phyloP scores from a whole-genome alignment of 2,329 filamentous ascomycete genomes.

The Botryotinia globosa region DNA sequence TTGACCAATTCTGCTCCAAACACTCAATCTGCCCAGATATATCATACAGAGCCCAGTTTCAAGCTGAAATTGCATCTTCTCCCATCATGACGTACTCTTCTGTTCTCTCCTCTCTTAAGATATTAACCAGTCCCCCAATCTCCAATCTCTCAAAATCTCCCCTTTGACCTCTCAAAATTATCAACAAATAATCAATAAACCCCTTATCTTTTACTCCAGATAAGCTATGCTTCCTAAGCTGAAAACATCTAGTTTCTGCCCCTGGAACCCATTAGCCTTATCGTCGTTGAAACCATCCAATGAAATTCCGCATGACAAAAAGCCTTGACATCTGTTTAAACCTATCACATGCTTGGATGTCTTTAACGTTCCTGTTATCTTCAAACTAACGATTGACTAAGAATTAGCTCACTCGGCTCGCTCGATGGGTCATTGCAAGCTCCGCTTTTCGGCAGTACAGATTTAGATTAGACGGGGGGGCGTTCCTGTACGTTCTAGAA shows the following conservation, averaged over 20 bases:
- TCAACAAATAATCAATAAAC: conserved; percentile 8
- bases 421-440: not conserved
- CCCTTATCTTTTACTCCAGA: conserved; percentile 9
- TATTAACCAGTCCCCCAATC: not conserved
- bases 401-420: not conserved
- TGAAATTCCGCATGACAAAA: not conserved
- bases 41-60: not conserved
- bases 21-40: not conserved
- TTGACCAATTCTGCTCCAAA: not conserved
- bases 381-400: not conserved
- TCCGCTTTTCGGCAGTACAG: conserved; percentile 10
- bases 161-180: conserved; percentile 15
- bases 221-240: not conserved
- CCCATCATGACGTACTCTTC: conserved; percentile 6
- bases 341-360: not conserved
- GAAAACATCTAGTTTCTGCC: not conserved
- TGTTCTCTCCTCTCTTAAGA: not conserved
- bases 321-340: not conserved
- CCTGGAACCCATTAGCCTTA: conserved; percentile 7
- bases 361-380: not conserved
- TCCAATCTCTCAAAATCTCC: not conserved
- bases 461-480: not conserved
- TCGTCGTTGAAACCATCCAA: conserved; percentile 1
- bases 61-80: not conserved
- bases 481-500: not conserved